Conservation (phyloP, 306 rosid species). For the Glycyrrhiza uralensis region DNA sequence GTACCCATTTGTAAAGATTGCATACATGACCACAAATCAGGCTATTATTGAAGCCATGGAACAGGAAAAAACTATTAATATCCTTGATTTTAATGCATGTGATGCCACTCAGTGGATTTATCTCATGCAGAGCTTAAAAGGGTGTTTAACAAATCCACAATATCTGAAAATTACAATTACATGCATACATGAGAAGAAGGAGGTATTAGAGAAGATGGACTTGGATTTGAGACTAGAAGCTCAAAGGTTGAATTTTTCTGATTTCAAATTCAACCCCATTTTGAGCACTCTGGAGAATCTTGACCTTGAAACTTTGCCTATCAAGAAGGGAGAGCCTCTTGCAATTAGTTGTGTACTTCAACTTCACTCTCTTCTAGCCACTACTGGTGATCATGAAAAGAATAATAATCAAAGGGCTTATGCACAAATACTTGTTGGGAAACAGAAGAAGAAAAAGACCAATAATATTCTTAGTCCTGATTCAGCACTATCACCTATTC, state of each 20-base stretch:
- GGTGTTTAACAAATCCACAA: conserved; percentile 43
- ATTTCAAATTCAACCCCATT: conserved; percentile 47
- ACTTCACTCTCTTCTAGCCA: conserved; percentile 60
- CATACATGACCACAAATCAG: conserved; percentile 48
- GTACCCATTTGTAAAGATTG: conserved; percentile 45
- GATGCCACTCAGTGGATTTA: conserved; percentile 55
- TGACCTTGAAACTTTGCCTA: conserved; percentile 47
- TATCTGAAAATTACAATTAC: conserved; percentile 55
- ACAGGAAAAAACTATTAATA: conserved; percentile 48
- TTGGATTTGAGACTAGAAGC: conserved; percentile 50
- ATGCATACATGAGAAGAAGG: conserved; percentile 53
- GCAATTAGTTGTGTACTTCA: conserved; percentile 65
- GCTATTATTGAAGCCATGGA: conserved; percentile 63
- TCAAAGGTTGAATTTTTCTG: conserved; percentile 38
- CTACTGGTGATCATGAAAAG: conserved; percentile 45
- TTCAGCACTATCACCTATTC: conserved; percentile 45
- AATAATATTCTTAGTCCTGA: conserved; percentile 48
- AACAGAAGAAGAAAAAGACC: conserved; percentile 25
- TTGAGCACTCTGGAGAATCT: conserved; percentile 54
- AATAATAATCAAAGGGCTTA: too few species aligned
- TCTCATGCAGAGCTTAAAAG: conserved; percentile 46
- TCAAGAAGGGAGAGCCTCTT: conserved; percentile 66
- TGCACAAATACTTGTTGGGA: conserved; percentile 41
- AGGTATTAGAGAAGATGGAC: conserved; percentile 52
- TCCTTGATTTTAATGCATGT: conserved; percentile 61